Percentiles rank a stretch among this genome's conserved stretches.
Conservation (phyloP, 2,329 filamentous ascomycete genomes). For the Mariannaea sp. region DNA sequence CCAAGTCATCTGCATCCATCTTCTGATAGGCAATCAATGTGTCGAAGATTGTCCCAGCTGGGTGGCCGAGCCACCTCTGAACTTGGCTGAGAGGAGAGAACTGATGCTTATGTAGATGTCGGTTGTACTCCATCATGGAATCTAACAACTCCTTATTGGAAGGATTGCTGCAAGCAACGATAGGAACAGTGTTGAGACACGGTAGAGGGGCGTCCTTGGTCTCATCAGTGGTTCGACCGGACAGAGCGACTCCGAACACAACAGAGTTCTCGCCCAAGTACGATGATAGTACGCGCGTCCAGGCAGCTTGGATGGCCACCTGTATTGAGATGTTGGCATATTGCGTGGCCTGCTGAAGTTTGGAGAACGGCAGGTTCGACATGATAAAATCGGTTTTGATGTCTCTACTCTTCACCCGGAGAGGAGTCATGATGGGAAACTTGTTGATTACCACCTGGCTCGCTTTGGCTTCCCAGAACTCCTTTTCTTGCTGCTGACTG, state of each 20-base stretch:
- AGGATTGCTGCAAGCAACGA: constrained; percentile 60
- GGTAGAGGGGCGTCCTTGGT: constrained; percentile 70
- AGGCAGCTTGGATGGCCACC: constrained; percentile 75
- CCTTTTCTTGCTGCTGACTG: constrained; percentile 43
- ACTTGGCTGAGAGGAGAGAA: constrained; percentile 73
- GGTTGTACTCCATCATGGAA: constrained; percentile 69
- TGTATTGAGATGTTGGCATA: constrained; percentile 72
- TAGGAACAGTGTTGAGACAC: constrained; percentile 80
- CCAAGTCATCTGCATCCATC: constrained; percentile 37
- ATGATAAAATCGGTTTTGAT: constrained; percentile 42
- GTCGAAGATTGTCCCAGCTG: constrained; percentile 75
- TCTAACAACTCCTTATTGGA: constrained; percentile 63
- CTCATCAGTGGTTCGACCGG: constrained; percentile 69
- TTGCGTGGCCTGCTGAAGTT: constrained; percentile 62
- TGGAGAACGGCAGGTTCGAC: constrained; percentile 46
- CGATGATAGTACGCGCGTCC: constrained; percentile 73
- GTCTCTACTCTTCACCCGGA: constrained; percentile 47
- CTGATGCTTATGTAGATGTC: constrained; percentile 69
- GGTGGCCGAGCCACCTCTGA: constrained; percentile 71
- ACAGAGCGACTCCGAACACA: constrained; percentile 80
- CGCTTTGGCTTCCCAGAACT: constrained; percentile 68
- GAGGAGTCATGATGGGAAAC: constrained; percentile 78
- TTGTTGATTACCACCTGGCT: constrained; percentile 61
- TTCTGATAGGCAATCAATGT: constrained; percentile 86
- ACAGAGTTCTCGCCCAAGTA: constrained; percentile 78